Evolutionary conservation across 345 rosid species (phyloP), one percentile per base, ranked within the genome.

Genomic region (Melastoma malabathricum): DNA sequence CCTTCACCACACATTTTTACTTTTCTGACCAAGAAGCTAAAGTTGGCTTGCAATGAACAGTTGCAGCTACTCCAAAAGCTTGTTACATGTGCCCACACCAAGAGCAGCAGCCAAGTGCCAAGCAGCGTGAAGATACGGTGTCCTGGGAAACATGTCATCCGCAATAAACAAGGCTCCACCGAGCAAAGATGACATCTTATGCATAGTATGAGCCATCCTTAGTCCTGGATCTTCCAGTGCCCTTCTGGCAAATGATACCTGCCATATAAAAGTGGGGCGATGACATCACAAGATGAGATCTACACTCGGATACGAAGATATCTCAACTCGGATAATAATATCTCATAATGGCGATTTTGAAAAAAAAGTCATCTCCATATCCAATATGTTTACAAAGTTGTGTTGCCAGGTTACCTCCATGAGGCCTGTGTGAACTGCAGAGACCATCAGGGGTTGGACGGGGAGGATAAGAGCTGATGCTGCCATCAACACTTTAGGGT

Each of bases 21-120:
- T n/a, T n/a, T n/a, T n/a, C n/a, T n/a, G n/a, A n/a, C n/a, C n/a
- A 15, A 57, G 18, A 9, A 8, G 25, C 46, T 13, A 18, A 14
- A 46, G 20, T 5, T 23, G 20, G 34, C 38, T 31, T 9, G 38
- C 38, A 31, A 31, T 7, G 25, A 31, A 31, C 38, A 31, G 4
- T 7, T 9, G 10, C 38, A 31, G 41, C 70, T 86, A 90, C 61
- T 84, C 74, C 6, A 92, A 88, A 68, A 92, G 98, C 68, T 82
- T 84, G 69, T 92, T 79, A 54, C 98, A 92, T 12, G 93, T 87
- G 50, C 96, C 75, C 3, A 84, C 84, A 0, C 96, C 94, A 57
- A 92, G 70, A 53, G 98, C 98, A 17, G 98, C 98, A 4, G 98
- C 93, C 0, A 92, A 93, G 67, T 92, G 96, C 95, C 98, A 92